Evolutionary conservation across 495 filamentous ascomycete species (phyloP).

Genomic region (Thozetella sp.): DNA sequence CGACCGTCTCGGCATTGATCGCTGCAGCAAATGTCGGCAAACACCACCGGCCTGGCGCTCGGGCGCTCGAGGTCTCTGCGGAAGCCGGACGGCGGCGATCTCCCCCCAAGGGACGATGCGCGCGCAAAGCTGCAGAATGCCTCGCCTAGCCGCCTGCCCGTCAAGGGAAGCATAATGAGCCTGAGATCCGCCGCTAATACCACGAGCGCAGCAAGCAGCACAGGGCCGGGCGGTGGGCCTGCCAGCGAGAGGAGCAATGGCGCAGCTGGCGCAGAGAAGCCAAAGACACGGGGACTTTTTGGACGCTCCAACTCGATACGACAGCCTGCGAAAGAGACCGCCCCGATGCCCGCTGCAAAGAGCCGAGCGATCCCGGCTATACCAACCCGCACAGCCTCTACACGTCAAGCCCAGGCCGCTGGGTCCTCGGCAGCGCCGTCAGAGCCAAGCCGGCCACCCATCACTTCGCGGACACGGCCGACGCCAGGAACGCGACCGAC

Average conservation of each 20-base stretch:
- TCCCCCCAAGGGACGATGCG: slow-evolving; percentile 10
- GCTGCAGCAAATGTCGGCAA: slow-evolving; percentile 13
- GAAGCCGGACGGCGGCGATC: slow-evolving; percentile 26
- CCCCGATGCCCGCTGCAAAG: background rate
- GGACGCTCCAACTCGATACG: slow-evolving; percentile 10
- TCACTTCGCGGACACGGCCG: slow-evolving; percentile 10
- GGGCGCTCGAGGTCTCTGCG: slow-evolving; percentile 47
- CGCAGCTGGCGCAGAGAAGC: background rate
- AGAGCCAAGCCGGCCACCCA: background rate
- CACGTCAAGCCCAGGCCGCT: background rate
- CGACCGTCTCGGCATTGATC: no score
- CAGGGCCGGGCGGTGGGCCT: slow-evolving; percentile 15
- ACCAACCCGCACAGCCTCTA: background rate
- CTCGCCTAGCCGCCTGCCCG: slow-evolving; percentile 51
- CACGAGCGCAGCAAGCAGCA: slow-evolving; percentile 13
- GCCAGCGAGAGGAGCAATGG: background rate
- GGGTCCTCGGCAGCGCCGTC: background rate
- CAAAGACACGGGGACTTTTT: background rate
- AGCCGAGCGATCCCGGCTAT: background rate
- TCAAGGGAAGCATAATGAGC: slow-evolving; percentile 27
- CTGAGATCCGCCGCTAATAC: slow-evolving; percentile 12
- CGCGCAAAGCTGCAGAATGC: slow-evolving; percentile 14
- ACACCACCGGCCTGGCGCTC: slow-evolving; percentile 28
- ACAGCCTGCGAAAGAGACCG: slow-evolving; percentile 5
- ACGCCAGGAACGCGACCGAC: background rate